Percentiles rank a stretch among this genome's conserved stretches.
phyloP scores from a whole-genome alignment of 2,329 filamentous ascomycete species.

The Xylariaceae sp. region DNA sequence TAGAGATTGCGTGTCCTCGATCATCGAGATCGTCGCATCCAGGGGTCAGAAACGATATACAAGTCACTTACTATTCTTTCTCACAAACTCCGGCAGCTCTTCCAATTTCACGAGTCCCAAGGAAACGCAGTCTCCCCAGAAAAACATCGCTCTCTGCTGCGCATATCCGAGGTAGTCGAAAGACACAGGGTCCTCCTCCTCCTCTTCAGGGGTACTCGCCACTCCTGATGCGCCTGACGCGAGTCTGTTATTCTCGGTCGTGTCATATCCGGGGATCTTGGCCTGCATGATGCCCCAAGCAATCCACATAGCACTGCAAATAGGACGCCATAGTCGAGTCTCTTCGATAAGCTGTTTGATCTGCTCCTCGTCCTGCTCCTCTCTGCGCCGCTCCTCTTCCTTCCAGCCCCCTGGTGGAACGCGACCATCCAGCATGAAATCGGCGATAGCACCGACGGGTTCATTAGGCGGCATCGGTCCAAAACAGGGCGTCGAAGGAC shows the following conservation, averaged over 20 bases:
- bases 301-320: slow-evolving; percentile 86
- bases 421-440: slow-evolving; percentile 79
- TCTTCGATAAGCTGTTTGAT: slow-evolving; percentile 70
- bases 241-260: slow-evolving; percentile 25
- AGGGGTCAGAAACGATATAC: not conserved
- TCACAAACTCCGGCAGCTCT: slow-evolving; percentile 68
- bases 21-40: not conserved
- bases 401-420: slow-evolving; percentile 51
- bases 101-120: slow-evolving; percentile 69
- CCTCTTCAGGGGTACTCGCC: slow-evolving; percentile 30
- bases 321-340: slow-evolving; percentile 76
- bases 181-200: slow-evolving; percentile 52
- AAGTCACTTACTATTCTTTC: slow-evolving; percentile 57
- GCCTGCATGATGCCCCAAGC: slow-evolving; percentile 97
- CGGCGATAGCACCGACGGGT: slow-evolving; percentile 50
- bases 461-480: slow-evolving; percentile 28
- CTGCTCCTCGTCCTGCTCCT: slow-evolving; percentile 61
- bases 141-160: slow-evolving; percentile 84
- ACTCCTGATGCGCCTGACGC: slow-evolving; percentile 8
- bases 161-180: slow-evolving; percentile 94
- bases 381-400: slow-evolving; percentile 57
- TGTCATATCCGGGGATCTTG: slow-evolving; percentile 68
- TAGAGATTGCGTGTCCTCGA: not conserved
- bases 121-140: slow-evolving; percentile 83
- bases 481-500: slow-evolving; percentile 34